Evolutionary conservation across 441 rosid genomes (phyloP).

Genomic region (Syzygium malaccense): DNA sequence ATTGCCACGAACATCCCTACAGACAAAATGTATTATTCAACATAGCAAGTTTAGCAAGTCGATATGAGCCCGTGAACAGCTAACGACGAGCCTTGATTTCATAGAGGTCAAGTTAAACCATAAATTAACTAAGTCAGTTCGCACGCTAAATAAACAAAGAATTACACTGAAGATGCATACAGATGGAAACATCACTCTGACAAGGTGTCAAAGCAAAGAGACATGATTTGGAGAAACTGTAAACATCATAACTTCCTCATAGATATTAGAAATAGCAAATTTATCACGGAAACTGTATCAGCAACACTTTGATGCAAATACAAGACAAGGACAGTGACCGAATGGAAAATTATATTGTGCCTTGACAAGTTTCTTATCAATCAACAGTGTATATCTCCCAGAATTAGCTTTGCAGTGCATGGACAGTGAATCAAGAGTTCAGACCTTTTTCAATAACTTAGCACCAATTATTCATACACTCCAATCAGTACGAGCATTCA

Average conservation of each 20-base stretch:
- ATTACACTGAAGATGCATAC: not conserved
- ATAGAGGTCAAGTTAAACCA: not conserved
- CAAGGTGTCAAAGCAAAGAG: not conserved
- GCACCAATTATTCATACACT: not conserved
- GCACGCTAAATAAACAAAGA: not conserved
- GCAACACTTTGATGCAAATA: not conserved
- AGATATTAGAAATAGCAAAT: not conserved
- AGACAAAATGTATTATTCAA: not conserved
- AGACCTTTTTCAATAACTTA: not conserved
- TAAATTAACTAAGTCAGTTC: not conserved
- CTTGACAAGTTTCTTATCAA: not conserved
- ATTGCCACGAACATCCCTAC: conserved; percentile 68
- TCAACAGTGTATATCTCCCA: not conserved
- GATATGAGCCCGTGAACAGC: not conserved
- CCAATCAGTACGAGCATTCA: not conserved
- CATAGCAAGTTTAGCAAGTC: not conserved
- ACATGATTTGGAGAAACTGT: not conserved
- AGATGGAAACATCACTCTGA: not conserved
- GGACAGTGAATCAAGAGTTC: not conserved
- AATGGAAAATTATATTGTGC: not conserved
- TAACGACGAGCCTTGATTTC: not conserved
- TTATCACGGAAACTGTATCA: not conserved
- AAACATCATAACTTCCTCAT: not conserved
- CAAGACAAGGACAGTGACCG: not conserved
- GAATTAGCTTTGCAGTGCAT: not conserved